A percentile compares a stretch with the other conserved stretches of the same genome.
These are phyloP conservation scores for Telfairia occidentalis DNA, from an alignment of 331 rosid genomes.

Conservation along the genomic window DNA sequence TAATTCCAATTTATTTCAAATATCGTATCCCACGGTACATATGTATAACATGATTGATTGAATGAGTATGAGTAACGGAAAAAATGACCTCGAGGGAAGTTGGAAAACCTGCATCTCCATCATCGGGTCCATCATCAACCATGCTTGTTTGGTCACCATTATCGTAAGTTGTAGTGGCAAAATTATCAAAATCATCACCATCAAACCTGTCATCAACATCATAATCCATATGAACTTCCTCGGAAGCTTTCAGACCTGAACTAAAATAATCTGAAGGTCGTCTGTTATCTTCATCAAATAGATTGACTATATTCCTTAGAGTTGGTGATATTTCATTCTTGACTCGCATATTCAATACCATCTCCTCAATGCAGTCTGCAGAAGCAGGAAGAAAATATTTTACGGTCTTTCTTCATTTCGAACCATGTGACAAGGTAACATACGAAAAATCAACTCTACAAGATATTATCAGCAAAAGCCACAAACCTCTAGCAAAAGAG, in stretches of 20 bases:
- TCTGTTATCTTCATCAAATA: slow-evolving; percentile 61
- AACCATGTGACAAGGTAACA: slow-evolving; percentile 1
- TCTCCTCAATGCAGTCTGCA: slow-evolving; percentile 67
- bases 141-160: slow-evolving; percentile 38
- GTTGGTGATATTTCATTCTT: slow-evolving; percentile 89
- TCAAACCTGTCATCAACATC: slow-evolving; percentile 39
- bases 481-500: slow-evolving; percentile 77
- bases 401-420: slow-evolving; percentile 7
- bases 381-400: slow-evolving; percentile 6
- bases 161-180: slow-evolving; percentile 43
- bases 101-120: slow-evolving; percentile 49
- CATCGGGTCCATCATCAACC: slow-evolving; percentile 40
- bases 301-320: slow-evolving; percentile 52
- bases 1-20: slow-evolving; percentile 9
- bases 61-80: not conserved
- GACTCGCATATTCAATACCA: slow-evolving; percentile 44
- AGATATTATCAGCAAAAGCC: slow-evolving; percentile 14
- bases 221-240: slow-evolving; percentile 25
- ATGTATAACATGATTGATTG: not conserved
- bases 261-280: slow-evolving; percentile 49
- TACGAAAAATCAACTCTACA: slow-evolving; percentile 14
- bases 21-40: not conserved
- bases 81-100: slow-evolving; percentile 52
- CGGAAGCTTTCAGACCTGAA: slow-evolving; percentile 26
- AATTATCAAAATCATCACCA: slow-evolving; percentile 34